A percentile compares a stretch with the other conserved stretches of the same genome.
Evolutionary conservation across 257 asterid species (phyloP).

Genomic region (Solanum megistacrolobum): DNA sequence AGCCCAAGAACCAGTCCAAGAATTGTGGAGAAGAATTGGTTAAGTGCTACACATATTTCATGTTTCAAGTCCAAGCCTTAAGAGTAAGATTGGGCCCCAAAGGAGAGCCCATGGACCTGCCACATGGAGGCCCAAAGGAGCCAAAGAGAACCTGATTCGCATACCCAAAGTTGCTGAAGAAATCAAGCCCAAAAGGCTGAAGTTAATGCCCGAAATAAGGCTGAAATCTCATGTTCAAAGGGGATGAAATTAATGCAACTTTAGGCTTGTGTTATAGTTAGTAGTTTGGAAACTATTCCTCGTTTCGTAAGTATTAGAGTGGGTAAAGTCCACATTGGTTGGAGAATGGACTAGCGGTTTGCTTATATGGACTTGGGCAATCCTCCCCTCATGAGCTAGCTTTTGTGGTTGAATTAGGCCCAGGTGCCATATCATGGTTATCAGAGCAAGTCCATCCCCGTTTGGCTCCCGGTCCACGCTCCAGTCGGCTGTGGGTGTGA

Average conservation of each 20-base stretch:
- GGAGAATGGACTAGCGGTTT: neutral
- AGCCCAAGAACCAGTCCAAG: neutral
- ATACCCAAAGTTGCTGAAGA: neutral
- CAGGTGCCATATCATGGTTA: neutral
- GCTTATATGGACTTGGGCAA: neutral
- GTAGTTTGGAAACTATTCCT: neutral
- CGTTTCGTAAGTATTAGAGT: neutral
- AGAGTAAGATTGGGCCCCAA: neutral
- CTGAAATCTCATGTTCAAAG: neutral
- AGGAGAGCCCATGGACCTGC: neutral
- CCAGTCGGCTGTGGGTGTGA: neutral
- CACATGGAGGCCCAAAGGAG: neutral
- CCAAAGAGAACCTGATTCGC: neutral
- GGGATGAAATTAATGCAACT: neutral
- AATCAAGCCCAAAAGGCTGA: neutral
- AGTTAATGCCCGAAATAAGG: neutral
- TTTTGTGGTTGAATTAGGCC: neutral
- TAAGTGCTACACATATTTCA: neutral
- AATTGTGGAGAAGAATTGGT: neutral
- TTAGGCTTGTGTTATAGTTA: neutral
- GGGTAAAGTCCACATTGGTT: neutral
- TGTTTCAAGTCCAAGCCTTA: neutral
- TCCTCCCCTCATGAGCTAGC: neutral
- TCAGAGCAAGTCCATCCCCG: neutral
- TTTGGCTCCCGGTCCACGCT: neutral